Evolutionary conservation across 169 alveolate species (phyloP).

Genomic region (Plasmodium cynomolgi): DNA sequence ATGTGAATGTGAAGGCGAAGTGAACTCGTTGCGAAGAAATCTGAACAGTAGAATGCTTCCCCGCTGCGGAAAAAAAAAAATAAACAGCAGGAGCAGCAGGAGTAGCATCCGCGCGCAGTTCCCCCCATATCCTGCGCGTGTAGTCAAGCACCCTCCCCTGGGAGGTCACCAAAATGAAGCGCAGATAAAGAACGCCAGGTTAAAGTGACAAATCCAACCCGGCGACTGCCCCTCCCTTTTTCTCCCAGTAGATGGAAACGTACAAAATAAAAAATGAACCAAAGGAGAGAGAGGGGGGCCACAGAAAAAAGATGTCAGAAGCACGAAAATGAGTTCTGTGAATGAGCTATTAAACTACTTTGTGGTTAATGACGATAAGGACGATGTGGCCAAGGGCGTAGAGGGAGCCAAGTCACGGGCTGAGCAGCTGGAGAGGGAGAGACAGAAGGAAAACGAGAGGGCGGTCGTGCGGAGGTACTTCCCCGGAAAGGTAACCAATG

Average conservation of each 20-base stretch:
- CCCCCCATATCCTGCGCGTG: too few relatives aligned
- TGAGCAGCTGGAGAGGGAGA: constrained; percentile 1
- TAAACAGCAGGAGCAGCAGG: neutral
- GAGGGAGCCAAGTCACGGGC: constrained; percentile 5
- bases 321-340: constrained; percentile 41
- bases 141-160: neutral
- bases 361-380: constrained; percentile 31
- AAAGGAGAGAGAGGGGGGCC: neutral
- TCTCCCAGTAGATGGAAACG: neutral
- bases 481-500: constrained; percentile 48
- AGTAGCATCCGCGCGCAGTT: neutral
- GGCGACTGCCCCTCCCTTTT: neutral
- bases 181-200: neutral
- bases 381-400: neutral
- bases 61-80: neutral
- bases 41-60: neutral
- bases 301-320: neutral
- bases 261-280: constrained; percentile 17
- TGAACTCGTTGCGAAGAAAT: neutral
- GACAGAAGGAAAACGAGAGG: constrained; percentile 10
- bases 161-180: neutral
- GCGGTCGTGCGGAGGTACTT: constrained; percentile 27
- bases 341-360: constrained; percentile 64
- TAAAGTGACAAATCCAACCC: neutral
- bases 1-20: neutral